Evolutionary conservation across 2,329 filamentous ascomycete species (phyloP).

Genomic region (Exophiala bonariae): DNA sequence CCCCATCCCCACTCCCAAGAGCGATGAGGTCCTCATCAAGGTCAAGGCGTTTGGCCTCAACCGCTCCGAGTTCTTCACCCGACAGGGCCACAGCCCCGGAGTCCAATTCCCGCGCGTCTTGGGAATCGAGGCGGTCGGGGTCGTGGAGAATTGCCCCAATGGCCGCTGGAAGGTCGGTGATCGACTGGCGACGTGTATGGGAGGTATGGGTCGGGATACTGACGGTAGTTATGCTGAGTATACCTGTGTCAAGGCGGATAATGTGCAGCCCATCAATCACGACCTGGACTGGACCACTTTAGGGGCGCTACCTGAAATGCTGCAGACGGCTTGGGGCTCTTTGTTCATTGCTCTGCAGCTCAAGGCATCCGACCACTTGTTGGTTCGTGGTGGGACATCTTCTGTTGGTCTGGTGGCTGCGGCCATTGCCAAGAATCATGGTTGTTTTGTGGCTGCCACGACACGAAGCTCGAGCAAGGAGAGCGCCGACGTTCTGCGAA

Average conservation of each 20-base stretch:
- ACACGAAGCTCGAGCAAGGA: constrained; percentile 40
- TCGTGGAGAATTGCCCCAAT: constrained; percentile 37
- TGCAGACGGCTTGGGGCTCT: constrained; percentile 51
- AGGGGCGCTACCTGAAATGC: constrained; percentile 52
- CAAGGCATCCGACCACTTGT: constrained; percentile 41
- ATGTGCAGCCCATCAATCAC: constrained; percentile 38
- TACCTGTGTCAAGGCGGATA: constrained; percentile 42
- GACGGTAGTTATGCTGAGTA: constrained; percentile 55
- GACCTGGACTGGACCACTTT: constrained; percentile 43
- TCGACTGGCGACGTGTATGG: constrained; percentile 50
- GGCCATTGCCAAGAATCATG: constrained; percentile 44
- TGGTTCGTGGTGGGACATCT: constrained; percentile 53
- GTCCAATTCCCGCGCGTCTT: constrained; percentile 46
- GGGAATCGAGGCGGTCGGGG: constrained; percentile 49
- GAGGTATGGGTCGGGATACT: constrained; percentile 48
- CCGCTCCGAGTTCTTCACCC: constrained; percentile 48
- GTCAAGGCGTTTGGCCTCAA: constrained; percentile 50
- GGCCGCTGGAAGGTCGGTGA: constrained; percentile 40
- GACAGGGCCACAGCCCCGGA: constrained; percentile 43
- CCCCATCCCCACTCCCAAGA: constrained; percentile 40
- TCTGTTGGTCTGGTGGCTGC: constrained; percentile 50
- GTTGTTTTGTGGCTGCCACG: constrained; percentile 41
- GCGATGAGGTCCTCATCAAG: constrained; percentile 43
- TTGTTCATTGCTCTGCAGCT: constrained; percentile 42
- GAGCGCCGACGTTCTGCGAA: constrained; percentile 35